Evolutionary conservation across 257 asterid species (phyloP).

Genomic region (Penstemon newberryi): DNA sequence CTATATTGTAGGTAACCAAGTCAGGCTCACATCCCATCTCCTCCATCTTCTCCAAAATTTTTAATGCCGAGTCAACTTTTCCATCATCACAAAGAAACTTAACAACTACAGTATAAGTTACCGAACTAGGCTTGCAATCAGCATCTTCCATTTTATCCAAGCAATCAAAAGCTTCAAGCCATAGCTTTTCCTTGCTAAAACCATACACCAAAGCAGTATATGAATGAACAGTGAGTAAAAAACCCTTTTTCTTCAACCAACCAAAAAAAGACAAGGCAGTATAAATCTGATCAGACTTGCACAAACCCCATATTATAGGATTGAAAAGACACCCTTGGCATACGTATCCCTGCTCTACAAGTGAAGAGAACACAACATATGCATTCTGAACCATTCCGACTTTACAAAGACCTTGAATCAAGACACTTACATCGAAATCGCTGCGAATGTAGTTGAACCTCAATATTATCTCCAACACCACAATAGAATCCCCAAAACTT

Average conservation of each 20-base stretch:
- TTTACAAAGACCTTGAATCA: slow-evolving; percentile 49
- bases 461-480: slow-evolving; percentile 44
- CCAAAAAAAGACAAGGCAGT: slow-evolving; percentile 49
- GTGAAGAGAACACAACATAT: slow-evolving; percentile 29
- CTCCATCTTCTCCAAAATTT: slow-evolving; percentile 47
- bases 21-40: slow-evolving; percentile 53
- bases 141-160: slow-evolving; percentile 45
- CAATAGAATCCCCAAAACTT: slow-evolving; percentile 36
- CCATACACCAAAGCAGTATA: slow-evolving; percentile 63
- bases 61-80: slow-evolving; percentile 44
- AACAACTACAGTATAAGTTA: slow-evolving; percentile 48
- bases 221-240: slow-evolving; percentile 38
- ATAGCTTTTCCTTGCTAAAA: slow-evolving; percentile 43
- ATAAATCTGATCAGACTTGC: slow-evolving; percentile 37
- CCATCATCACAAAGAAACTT: slow-evolving; percentile 59
- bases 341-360: slow-evolving; percentile 34
- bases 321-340: slow-evolving; percentile 35
- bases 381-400: slow-evolving; percentile 46
- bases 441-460: slow-evolving; percentile 39
- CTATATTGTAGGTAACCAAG: slow-evolving; percentile 55
- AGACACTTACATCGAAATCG: slow-evolving; percentile 30
- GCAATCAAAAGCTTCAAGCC: slow-evolving; percentile 50
- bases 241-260: slow-evolving; percentile 53
- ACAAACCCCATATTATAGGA: slow-evolving; percentile 58
- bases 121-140: slow-evolving; percentile 45